Base-by-base conservation (phyloP, 108 stramenopile genomes). In the Conticribra guillardii region DNA sequence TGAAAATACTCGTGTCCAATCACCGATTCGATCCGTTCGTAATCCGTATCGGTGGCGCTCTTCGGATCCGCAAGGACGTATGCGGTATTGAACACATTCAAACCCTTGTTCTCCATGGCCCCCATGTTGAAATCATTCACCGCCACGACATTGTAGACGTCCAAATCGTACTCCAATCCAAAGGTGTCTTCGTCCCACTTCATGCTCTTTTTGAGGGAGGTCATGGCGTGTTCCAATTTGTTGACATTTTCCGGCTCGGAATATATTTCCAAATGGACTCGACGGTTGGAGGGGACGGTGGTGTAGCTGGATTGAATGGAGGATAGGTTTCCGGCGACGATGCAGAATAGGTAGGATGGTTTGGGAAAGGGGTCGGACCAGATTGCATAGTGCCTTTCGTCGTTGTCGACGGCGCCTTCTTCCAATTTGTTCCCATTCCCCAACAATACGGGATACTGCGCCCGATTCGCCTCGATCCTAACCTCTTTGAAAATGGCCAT, bases 1-100 rank as follows among this genome's bases (percentile, higher is more conserved):
- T 99, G 99, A 66, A 99, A 97, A 64, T 99, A 98, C 69, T 97
- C 98, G 78, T 97, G 96, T 0, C 94, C 97, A 67, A 99, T 95
- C 16, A 98, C 89, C 34, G 59, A 60, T 49, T 79, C 78, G 33
- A 79, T 71, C 44, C 91, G 85, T 70, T 97, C 94, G 71, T 92
- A 97, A 70, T 98, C 96, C 4, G 83, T 54, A 71, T 98, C 96
- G 4, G 93, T 96, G n/a, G 96, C 93, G n/a, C 89, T 89, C 30
- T 78, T 71, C 8, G 88, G 86, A 72, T 96, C 94, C 16, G 97
- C 99, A 54, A 99, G 74, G 15, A 96, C 94, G 71, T 87, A 96
- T 23, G 97, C 96, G 18, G 97, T 97, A 80, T 99, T 99, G 79
- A 99, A 99, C 33, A 91, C 93, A 69, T 98, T 63, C 7, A 63